Evolutionary conservation across 1,139 yeast species (phyloP).

Genomic region (Taiozyma sp.): DNA sequence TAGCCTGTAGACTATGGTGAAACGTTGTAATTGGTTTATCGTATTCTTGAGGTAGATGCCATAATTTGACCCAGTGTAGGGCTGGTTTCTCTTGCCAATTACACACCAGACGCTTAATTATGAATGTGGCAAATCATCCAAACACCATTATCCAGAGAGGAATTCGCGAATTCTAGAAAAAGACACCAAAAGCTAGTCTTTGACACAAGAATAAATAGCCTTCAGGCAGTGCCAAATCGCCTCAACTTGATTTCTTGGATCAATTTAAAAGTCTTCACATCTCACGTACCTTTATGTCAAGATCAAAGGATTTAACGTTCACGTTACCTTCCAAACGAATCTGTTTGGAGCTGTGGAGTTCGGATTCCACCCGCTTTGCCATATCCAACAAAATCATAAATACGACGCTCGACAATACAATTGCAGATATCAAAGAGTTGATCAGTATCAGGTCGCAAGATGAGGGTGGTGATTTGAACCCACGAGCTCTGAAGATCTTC

Average conservation of each 20-base stretch:
- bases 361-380: constrained; percentile 12
- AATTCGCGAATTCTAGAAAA: background rate
- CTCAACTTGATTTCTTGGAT: background rate
- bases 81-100: too few species aligned
- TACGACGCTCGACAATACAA: constrained; percentile 22
- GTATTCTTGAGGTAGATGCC: too few species aligned
- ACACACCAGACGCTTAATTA: too few species aligned
- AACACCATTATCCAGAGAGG: background rate
- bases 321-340: constrained; percentile 11
- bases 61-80: too few species aligned
- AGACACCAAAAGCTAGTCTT: background rate
- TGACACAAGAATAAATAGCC: background rate
- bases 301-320: constrained; percentile 15
- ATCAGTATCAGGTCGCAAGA: constrained; percentile 17
- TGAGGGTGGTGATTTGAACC: constrained; percentile 13
- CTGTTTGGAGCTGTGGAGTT: constrained; percentile 16
- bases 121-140: background rate
- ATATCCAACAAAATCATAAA: constrained; percentile 14
- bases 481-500: constrained; percentile 13
- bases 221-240: background rate
- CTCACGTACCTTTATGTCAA: background rate
- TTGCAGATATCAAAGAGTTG: constrained; percentile 22
- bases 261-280: background rate
- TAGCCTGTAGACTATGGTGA: too few species aligned
- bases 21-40: too few species aligned